These are phyloP conservation scores for Pluteus cervinus DNA, from an alignment of 768 basidiomycete genomes.

Conservation along the genomic window DNA sequence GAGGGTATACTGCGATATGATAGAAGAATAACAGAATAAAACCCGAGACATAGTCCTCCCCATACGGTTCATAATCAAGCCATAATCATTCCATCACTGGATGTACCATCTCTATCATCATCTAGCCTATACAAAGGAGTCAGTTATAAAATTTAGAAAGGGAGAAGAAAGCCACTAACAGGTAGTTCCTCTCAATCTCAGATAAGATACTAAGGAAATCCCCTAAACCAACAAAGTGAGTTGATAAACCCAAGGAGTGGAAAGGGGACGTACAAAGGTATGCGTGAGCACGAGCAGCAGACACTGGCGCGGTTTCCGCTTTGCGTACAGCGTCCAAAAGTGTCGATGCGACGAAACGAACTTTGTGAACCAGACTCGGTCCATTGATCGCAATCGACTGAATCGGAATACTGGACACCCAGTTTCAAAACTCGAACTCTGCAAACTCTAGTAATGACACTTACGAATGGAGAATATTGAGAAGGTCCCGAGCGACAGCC, in stretches of 20 bases:
- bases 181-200: conserved; percentile 88
- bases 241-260: conserved; percentile 1
- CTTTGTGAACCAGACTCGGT: conserved; percentile 86
- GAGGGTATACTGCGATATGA: no score
- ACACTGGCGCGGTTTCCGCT: conserved; percentile 73
- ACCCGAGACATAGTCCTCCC: no score
- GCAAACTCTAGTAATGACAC: conserved; percentile 6
- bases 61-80: no score
- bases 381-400: conserved; percentile 90
- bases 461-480: conserved; percentile 80
- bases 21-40: no score
- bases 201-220: conserved; percentile 89
- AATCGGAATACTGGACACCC: conserved; percentile 67
- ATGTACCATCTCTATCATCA: conserved; percentile 61
- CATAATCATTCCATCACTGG: conserved; percentile 47
- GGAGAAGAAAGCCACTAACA: conserved; percentile 33
- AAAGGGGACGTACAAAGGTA: conserved; percentile 63
- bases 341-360: conserved; percentile 89
- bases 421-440: conserved; percentile 7
- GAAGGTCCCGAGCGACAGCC: conserved; percentile 79
- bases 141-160: conserved; percentile 4
- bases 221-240: conserved; percentile 41
- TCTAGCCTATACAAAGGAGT: conserved; percentile 41
- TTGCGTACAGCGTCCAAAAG: conserved; percentile 79
- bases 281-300: conserved; percentile 79